Evolutionary conservation across 2,329 filamentous ascomycete genomes (phyloP).

Genomic region (Clarireedia hainanense): DNA sequence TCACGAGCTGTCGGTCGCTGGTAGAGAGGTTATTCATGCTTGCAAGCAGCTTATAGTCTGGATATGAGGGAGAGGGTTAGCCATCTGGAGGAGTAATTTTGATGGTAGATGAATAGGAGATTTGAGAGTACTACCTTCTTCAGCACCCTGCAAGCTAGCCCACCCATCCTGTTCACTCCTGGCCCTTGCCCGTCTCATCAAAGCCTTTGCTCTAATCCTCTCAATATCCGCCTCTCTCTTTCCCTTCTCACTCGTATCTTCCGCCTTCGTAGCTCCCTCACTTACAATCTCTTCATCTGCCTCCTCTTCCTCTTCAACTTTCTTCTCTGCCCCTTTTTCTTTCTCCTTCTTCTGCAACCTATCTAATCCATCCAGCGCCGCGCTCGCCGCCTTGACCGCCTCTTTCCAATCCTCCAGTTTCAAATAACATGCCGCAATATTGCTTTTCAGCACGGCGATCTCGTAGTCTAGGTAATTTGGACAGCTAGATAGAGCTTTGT

Average conservation of each 20-base stretch:
- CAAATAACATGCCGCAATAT: constrained; percentile 82
- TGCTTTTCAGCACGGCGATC: constrained; percentile 77
- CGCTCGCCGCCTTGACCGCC: constrained; percentile 64
- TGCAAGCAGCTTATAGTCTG: constrained; percentile 65
- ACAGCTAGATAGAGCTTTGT: constrained; percentile 68
- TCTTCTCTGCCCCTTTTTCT: constrained; percentile 45
- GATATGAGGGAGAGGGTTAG: background rate
- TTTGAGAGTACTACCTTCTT: constrained; percentile 36
- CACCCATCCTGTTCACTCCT: constrained; percentile 66
- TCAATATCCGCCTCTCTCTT: constrained; percentile 56
- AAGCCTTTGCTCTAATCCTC: constrained; percentile 73
- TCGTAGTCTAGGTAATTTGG: constrained; percentile 85
- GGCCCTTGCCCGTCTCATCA: constrained; percentile 43
- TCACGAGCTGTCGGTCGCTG: constrained; percentile 61
- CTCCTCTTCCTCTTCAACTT: constrained; percentile 32
- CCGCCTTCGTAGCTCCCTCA: constrained; percentile 46
- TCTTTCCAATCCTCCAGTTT: constrained; percentile 82
- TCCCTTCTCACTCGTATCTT: constrained; percentile 20
- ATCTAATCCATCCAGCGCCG: constrained; percentile 66
- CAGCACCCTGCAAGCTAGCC: constrained; percentile 69
- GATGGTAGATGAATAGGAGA: background rate
- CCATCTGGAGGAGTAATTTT: background rate
- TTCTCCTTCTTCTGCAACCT: constrained; percentile 39
- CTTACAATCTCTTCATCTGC: constrained; percentile 55
- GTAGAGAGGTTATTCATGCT: constrained; percentile 52